Evolutionary conservation across 2,329 filamentous ascomycete genomes (phyloP).

Genomic region (Monilinia fructigena): DNA sequence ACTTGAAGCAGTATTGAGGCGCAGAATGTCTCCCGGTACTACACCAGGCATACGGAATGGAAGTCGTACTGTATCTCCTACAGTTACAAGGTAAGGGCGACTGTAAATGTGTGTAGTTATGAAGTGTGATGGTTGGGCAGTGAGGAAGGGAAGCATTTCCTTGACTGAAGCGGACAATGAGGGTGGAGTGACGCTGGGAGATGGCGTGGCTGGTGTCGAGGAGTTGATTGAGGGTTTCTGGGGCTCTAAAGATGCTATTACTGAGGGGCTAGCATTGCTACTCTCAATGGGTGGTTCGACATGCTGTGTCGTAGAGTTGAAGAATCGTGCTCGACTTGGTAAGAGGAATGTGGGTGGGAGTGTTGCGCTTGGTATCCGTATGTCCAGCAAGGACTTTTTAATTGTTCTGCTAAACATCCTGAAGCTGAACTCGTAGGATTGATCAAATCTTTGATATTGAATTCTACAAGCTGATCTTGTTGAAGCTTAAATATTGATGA

Average conservation of each 20-base stretch:
- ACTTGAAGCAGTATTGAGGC: conserved; percentile 79
- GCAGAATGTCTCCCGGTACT: conserved; percentile 77
- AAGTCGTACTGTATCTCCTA: conserved; percentile 72
- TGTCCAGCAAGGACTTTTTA: conserved; percentile 62
- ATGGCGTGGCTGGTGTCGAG: conserved; percentile 24
- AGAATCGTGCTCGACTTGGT: conserved; percentile 45
- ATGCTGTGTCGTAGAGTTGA: conserved; percentile 53
- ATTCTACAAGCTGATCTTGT: conserved; percentile 16
- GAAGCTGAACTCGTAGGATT: conserved; percentile 21
- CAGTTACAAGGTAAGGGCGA: conserved; percentile 74
- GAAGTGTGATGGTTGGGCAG: conserved; percentile 73
- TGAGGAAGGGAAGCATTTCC: conserved; percentile 67
- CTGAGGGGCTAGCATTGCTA: conserved; percentile 22
- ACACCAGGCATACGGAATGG: conserved; percentile 78
- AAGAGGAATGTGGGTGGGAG: conserved; percentile 54
- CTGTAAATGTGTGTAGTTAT: conserved; percentile 78
- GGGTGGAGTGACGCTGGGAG: conserved; percentile 34
- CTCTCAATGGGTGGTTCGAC: conserved; percentile 42
- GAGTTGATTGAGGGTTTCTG: conserved; percentile 18
- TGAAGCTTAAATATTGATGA: conserved; percentile 20
- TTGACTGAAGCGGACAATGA: conserved; percentile 55
- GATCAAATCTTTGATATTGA: conserved; percentile 21
- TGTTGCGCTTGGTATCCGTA: conserved; percentile 45
- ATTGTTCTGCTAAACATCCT: conserved; percentile 49
- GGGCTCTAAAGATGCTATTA: conserved; percentile 25